Percentiles rank a stretch among this genome's conserved stretches.
Evolutionary conservation across 768 basidiomycete species (phyloP).

Genomic region (Suillus fuscotomentosus): DNA sequence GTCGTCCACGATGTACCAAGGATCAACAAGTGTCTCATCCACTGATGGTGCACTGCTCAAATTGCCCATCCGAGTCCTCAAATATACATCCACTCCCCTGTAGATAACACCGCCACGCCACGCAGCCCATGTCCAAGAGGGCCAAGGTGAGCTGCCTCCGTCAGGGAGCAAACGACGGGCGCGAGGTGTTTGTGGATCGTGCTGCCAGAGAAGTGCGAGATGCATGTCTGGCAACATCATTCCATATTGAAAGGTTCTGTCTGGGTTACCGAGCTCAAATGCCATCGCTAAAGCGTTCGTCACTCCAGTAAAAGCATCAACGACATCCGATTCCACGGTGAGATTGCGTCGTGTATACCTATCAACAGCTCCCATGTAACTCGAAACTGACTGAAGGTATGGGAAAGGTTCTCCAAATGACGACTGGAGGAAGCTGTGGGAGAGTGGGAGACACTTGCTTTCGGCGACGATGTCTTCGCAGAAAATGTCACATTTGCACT

Average conservation of each 20-base stretch:
- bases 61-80: neutral
- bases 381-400: neutral
- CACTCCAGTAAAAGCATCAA: neutral
- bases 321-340: neutral
- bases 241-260: neutral
- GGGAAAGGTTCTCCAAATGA: neutral
- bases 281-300: neutral
- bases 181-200: constrained; percentile 10
- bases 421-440: neutral
- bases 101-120: constrained; percentile 19
- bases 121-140: constrained; percentile 25
- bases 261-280: neutral
- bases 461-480: neutral
- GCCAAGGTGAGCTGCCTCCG: neutral
- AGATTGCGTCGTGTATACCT: neutral
- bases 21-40: constrained; percentile 16
- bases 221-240: constrained; percentile 12
- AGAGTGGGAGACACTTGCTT: neutral
- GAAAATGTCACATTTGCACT: constrained; percentile 11
- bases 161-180: constrained; percentile 9
- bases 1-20: neutral
- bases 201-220: constrained; percentile 20
- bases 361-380: neutral
- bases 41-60: constrained; percentile 5
- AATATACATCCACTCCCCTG: neutral